A percentile compares a stretch with the other conserved stretches of the same genome.
phyloP scores from a whole-genome alignment of 2,329 filamentous ascomycete species.

The Botryosphaeria dothidea region DNA sequence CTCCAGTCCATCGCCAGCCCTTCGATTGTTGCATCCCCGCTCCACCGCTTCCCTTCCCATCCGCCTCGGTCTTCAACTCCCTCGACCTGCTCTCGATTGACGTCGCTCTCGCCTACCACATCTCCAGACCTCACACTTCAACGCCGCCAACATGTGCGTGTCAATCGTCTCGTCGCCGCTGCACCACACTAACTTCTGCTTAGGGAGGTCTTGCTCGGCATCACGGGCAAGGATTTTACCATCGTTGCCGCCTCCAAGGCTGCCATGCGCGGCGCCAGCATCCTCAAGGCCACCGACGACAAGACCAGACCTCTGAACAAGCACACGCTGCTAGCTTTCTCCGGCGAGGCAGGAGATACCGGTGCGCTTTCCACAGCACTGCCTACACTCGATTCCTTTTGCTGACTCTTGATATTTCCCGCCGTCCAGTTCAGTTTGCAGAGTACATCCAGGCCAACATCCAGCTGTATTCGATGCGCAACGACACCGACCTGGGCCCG shows the following conservation, averaged over 20 bases:
- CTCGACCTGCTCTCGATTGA: neutral
- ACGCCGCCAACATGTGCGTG: conserved; percentile 18
- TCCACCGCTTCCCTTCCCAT: neutral
- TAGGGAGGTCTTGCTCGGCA: conserved; percentile 97
- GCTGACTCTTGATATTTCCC: conserved; percentile 20
- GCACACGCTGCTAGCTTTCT: conserved; percentile 92
- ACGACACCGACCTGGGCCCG: conserved; percentile 87
- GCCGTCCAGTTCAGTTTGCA: conserved; percentile 82
- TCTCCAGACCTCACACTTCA: neutral
- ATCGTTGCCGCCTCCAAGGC: conserved; percentile 97
- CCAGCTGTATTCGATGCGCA: conserved; percentile 98
- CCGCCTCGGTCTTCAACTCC: neutral
- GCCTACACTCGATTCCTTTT: neutral
- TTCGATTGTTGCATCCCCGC: neutral
- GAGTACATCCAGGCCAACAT: conserved; percentile 99
- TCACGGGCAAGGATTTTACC: conserved; percentile 99
- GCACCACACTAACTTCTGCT: neutral
- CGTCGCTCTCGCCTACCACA: neutral
- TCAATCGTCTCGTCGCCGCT: neutral
- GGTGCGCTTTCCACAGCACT: conserved; percentile 51
- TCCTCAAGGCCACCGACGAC: conserved; percentile 93
- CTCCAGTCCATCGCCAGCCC: neutral
- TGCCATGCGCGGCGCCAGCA: conserved; percentile 93
- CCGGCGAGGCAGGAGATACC: conserved; percentile 94
- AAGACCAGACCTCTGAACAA: conserved; percentile 93